Evolutionary conservation across 345 rosid genomes (phyloP).

Genomic region (Acer saccharum): DNA sequence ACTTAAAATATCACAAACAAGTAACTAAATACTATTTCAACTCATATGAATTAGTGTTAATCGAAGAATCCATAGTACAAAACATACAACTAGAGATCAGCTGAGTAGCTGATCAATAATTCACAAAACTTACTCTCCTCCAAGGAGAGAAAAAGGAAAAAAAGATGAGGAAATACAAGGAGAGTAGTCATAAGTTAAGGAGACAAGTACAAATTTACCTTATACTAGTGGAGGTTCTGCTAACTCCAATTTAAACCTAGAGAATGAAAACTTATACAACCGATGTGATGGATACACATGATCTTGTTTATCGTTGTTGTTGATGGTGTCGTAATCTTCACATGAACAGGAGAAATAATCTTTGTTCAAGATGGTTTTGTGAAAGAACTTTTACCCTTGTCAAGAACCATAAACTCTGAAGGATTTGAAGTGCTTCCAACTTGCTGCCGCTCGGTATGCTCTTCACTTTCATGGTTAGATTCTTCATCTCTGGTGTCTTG

Average conservation of each 20-base stretch:
- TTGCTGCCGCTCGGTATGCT: conserved; percentile 17
- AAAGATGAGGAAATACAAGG: background rate
- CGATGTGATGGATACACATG: conserved; percentile 8
- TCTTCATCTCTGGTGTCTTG: conserved; percentile 39
- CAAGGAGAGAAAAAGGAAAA: background rate
- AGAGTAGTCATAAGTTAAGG: conserved; percentile 10
- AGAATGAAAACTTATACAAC: conserved; percentile 15
- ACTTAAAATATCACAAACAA: background rate
- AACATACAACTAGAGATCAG: background rate
- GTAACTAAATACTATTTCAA: conserved; percentile 5
- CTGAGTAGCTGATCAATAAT: background rate
- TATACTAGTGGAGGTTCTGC: background rate
- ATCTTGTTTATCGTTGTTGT: conserved; percentile 14
- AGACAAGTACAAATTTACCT: conserved; percentile 19
- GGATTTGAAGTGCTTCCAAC: conserved; percentile 18
- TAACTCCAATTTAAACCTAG: conserved; percentile 1
- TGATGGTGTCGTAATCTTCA: conserved; percentile 6
- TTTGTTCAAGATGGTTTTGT: conserved; percentile 21
- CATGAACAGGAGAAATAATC: background rate
- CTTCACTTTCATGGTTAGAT: conserved; percentile 20
- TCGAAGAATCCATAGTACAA: background rate
- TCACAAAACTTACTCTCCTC: conserved; percentile 9
- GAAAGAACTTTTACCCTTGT: conserved; percentile 52
- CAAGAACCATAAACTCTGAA: conserved; percentile 41
- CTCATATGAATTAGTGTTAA: background rate